Evolutionary conservation across 169 alveolate species (phyloP).

Genomic region (Amoebophrya sp.): DNA sequence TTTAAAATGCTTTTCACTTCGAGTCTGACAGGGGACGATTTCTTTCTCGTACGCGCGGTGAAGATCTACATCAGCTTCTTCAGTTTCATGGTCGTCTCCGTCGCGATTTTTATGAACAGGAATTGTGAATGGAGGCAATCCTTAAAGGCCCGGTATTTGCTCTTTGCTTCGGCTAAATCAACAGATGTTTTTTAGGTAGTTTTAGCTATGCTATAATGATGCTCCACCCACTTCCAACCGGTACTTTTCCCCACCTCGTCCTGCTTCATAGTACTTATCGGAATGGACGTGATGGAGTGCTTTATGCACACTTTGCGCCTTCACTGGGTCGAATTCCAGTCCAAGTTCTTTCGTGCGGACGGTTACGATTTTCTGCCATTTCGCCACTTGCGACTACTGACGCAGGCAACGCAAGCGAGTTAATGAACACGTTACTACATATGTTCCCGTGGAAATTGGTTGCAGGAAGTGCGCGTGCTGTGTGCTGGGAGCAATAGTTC

Average conservation of each 20-base stretch:
- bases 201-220: background rate
- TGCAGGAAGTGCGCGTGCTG: too few relatives aligned
- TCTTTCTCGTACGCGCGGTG: constrained; percentile 36
- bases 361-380: constrained; percentile 88
- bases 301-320: constrained; percentile 96
- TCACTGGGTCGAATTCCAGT: constrained; percentile 99
- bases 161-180: background rate
- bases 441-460: too few relatives aligned
- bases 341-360: constrained; percentile 97
- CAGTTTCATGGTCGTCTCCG: constrained; percentile 13
- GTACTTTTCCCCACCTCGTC: constrained; percentile 77
- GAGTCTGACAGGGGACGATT: constrained; percentile 42
- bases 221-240: constrained; percentile 51
- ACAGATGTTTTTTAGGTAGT: too few relatives aligned
- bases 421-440: too few relatives aligned
- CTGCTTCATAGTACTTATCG: constrained; percentile 91
- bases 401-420: too few relatives aligned
- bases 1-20: constrained; percentile 68
- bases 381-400: constrained; percentile 39
- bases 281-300: constrained; percentile 98
- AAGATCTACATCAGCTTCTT: background rate
- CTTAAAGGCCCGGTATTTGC: background rate
- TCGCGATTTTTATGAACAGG: background rate
- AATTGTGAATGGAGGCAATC: background rate
- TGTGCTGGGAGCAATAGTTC: too few relatives aligned